A percentile compares a stretch with the other conserved stretches of the same genome.
These are phyloP conservation scores for Fusarium sp. DNA, from an alignment of 2,329 filamentous ascomycete genomes.

Conservation along the genomic window DNA sequence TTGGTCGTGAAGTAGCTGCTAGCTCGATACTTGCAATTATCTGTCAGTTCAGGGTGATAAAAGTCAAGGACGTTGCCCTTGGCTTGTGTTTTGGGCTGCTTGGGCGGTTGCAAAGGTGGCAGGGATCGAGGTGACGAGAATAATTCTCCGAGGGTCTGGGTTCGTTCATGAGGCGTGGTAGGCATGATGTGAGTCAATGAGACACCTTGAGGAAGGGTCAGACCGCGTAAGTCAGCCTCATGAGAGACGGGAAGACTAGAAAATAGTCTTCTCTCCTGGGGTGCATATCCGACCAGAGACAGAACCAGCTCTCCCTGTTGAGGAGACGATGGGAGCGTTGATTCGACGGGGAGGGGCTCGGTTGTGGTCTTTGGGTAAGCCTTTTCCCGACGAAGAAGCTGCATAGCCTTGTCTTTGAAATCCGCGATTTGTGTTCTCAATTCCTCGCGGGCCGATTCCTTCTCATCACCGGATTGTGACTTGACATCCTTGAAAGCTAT, in stretches of 20 bases:
- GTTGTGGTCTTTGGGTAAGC: constrained; percentile 56
- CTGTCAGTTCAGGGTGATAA: constrained; percentile 62
- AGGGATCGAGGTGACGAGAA: constrained; percentile 75
- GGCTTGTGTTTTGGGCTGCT: constrained; percentile 74
- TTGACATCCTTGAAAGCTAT: constrained; percentile 60
- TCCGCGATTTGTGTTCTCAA: constrained; percentile 57
- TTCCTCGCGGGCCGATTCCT: constrained; percentile 46
- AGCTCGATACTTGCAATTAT: constrained; percentile 62
- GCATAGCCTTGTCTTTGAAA: constrained; percentile 71
- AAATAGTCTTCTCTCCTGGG: constrained; percentile 80
- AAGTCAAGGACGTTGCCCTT: constrained; percentile 66
- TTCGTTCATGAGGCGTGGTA: constrained; percentile 55
- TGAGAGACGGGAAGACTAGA: constrained; percentile 72
- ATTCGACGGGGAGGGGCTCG: constrained; percentile 53
- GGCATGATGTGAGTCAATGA: constrained; percentile 54
- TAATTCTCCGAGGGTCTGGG: constrained; percentile 74
- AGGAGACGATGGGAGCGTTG: constrained; percentile 51
- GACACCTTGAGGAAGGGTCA: constrained; percentile 77
- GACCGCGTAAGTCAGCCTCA: constrained; percentile 48
- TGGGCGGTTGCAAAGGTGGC: constrained; percentile 74
- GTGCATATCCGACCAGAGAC: constrained; percentile 79
- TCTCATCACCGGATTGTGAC: constrained; percentile 41
- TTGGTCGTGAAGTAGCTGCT: constrained; percentile 73
- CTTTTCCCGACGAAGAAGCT: constrained; percentile 69
- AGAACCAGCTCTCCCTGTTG: constrained; percentile 67